Conservation (phyloP, 1,284 basidiomycete genomes). For the Melanopsichium pennsylvanicum region DNA sequence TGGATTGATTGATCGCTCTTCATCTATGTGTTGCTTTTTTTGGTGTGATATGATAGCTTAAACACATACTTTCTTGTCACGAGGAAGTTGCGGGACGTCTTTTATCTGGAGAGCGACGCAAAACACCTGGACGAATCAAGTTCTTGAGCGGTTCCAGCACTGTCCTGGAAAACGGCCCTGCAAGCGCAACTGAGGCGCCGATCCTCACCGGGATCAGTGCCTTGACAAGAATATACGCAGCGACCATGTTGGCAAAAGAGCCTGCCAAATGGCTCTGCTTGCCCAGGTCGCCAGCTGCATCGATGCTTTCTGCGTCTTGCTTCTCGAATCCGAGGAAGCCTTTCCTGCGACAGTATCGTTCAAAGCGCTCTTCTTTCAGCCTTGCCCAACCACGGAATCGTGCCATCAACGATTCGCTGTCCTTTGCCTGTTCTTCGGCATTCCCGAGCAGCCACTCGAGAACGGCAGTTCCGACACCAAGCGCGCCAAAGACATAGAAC, state of each 20-base stretch:
- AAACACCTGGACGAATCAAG: constrained; percentile 4
- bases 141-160: constrained; percentile 72
- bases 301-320: constrained; percentile 52
- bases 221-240: constrained; percentile 87
- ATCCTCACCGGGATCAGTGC: constrained; percentile 80
- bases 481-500: constrained; percentile 76
- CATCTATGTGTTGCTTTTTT: no score
- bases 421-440: neutral
- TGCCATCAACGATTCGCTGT: constrained; percentile 1
- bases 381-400: constrained; percentile 28
- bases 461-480: constrained; percentile 77
- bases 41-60: no score
- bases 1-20: no score
- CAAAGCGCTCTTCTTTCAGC: constrained; percentile 70
- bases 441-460: constrained; percentile 67
- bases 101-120: neutral
- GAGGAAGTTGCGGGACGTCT: neutral
- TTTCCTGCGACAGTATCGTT: constrained; percentile 78
- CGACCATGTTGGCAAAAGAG: constrained; percentile 68
- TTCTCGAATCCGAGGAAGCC: constrained; percentile 82
- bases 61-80: no score
- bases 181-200: constrained; percentile 76
- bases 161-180: constrained; percentile 77
- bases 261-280: constrained; percentile 69
- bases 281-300: constrained; percentile 43